Percentiles rank a stretch among this genome's conserved stretches.
phyloP scores from a whole-genome alignment of 441 rosid species.

The Mallotus japonicus region DNA sequence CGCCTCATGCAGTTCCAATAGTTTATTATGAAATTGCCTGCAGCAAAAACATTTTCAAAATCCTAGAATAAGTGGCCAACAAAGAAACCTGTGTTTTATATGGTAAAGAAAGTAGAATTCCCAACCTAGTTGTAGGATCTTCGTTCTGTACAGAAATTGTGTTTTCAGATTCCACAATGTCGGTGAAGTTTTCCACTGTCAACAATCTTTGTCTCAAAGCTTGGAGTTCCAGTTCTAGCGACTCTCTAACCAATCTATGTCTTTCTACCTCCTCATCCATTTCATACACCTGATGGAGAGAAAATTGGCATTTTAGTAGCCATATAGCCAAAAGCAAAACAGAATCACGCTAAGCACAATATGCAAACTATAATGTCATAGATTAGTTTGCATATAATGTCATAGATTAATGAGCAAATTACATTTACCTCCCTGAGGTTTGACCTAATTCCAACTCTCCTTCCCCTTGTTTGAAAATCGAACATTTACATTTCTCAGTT shows the following conservation, averaged over 20 bases:
- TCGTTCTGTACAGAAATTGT: conserved; percentile 35
- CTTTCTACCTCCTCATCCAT: conserved; percentile 86
- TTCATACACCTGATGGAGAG: conserved; percentile 62
- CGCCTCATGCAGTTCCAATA: conserved; percentile 55
- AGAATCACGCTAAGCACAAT: conserved; percentile 11
- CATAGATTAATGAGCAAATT: too few relatives aligned
- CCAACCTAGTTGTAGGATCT: conserved; percentile 52
- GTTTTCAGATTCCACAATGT: conserved; percentile 37
- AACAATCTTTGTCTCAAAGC: conserved; percentile 63
- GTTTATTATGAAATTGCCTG: conserved; percentile 41
- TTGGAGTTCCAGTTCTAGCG: conserved; percentile 76
- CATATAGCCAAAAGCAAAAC: conserved; percentile 11
- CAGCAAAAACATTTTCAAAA: conserved; percentile 25
- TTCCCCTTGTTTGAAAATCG: too few relatives aligned
- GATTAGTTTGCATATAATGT: conserved; percentile 4
- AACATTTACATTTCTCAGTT: too few relatives aligned
- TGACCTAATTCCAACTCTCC: too few relatives aligned
- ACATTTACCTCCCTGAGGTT: too few relatives aligned
- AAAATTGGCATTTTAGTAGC: conserved; percentile 22
- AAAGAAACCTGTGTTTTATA: conserved; percentile 21
- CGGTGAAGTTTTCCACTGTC: conserved; percentile 59
- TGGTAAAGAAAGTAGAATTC: conserved; percentile 23
- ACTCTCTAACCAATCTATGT: conserved; percentile 66
- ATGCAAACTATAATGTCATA: not conserved
- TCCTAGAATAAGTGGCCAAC: conserved; percentile 17